Conservation (phyloP, 352 stramenopile species). For the Globisporangium spiculum region DNA sequence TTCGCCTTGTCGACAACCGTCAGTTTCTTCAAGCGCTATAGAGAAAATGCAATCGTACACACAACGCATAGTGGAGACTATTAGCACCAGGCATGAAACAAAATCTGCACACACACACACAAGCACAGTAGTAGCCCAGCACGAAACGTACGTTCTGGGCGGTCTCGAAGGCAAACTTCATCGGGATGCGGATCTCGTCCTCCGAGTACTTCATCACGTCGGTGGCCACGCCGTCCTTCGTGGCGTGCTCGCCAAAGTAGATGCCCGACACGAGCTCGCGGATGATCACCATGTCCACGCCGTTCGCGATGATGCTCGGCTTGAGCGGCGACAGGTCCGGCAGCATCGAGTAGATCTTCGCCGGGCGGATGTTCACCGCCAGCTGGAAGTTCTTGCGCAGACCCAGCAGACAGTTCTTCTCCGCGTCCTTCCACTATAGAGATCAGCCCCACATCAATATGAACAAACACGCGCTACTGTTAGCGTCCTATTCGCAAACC, state of each 20-base stretch:
- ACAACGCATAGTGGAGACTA: not conserved
- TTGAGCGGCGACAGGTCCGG: slow-evolving; percentile 97
- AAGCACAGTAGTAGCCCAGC: not conserved
- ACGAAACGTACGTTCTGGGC: slow-evolving; percentile 55
- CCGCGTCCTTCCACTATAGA: slow-evolving; percentile 77
- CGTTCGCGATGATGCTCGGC: slow-evolving; percentile 93
- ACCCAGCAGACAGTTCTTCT: slow-evolving; percentile 96
- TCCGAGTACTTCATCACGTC: slow-evolving; percentile 99
- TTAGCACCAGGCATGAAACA: not conserved
- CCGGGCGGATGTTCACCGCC: slow-evolving; percentile 97
- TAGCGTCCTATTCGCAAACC: not conserved
- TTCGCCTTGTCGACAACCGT: slow-evolving; percentile 99
- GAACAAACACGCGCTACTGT: not conserved
- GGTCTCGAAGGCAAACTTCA: slow-evolving; percentile 86
- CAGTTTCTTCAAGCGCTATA: slow-evolving; percentile 92
- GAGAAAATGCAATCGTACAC: slow-evolving; percentile 22
- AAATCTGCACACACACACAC: not conserved
- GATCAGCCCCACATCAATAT: not conserved
- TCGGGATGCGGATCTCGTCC: slow-evolving; percentile 84
- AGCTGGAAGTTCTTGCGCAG: slow-evolving; percentile 98
- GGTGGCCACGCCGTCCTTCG: slow-evolving; percentile 60
- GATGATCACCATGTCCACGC: slow-evolving; percentile 99
- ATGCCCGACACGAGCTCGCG: slow-evolving; percentile 98
- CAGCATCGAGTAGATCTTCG: slow-evolving; percentile 98
- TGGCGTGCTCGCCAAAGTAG: slow-evolving; percentile 95